phyloP scores from a whole-genome alignment of 1,139 yeast species.

The Geotrichum citri-aurantii region DNA sequence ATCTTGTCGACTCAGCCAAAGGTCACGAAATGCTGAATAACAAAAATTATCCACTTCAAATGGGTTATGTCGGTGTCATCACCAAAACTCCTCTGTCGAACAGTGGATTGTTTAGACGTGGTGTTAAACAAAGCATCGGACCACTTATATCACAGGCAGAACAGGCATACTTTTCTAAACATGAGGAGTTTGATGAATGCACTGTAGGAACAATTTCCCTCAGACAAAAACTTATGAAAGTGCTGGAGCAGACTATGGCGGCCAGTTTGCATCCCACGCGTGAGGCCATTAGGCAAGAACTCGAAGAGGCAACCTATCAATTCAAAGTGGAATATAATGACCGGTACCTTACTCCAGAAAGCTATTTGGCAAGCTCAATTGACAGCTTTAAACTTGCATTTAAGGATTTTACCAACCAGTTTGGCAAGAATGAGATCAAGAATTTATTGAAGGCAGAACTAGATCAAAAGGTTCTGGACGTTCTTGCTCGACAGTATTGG shows the following conservation, averaged over 20 bases:
- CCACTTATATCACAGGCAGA: slow-evolving; percentile 42
- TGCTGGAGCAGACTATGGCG: slow-evolving; percentile 88
- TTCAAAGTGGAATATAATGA: slow-evolving; percentile 97
- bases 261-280: slow-evolving; percentile 82
- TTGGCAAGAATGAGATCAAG: slow-evolving; percentile 77
- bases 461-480: slow-evolving; percentile 81
- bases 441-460: slow-evolving; percentile 73
- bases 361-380: slow-evolving; percentile 87
- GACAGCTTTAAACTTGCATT: slow-evolving; percentile 82
- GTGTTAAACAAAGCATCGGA: slow-evolving; percentile 25
- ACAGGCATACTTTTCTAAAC: slow-evolving; percentile 44
- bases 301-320: slow-evolving; percentile 87
- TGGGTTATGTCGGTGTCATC: slow-evolving; percentile 99
- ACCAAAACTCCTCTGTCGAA: slow-evolving; percentile 59
- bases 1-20: slow-evolving; percentile 69
- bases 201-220: slow-evolving; percentile 71
- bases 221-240: slow-evolving; percentile 74
- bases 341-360: slow-evolving; percentile 85
- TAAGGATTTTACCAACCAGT: slow-evolving; percentile 76
- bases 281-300: slow-evolving; percentile 75
- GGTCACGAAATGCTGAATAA: slow-evolving; percentile 69
- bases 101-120: slow-evolving; percentile 31
- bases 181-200: slow-evolving; percentile 62
- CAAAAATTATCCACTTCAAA: slow-evolving; percentile 75
- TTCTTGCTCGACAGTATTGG: slow-evolving; percentile 90